Evolutionary conservation across 345 rosid genomes (phyloP).

Genomic region (Hibiscus tridactylites): DNA sequence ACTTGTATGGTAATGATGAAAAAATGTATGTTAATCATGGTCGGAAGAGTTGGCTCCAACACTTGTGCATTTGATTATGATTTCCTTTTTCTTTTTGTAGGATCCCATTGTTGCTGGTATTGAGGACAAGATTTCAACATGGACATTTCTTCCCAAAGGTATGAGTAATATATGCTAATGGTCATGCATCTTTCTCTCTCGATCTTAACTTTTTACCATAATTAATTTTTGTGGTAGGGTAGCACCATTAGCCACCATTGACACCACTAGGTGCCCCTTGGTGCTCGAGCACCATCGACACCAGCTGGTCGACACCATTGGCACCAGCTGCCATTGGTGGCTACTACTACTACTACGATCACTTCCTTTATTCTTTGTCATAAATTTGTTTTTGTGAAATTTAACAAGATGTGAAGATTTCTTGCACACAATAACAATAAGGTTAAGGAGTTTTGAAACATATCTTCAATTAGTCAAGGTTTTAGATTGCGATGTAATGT

Average conservation of each 20-base stretch:
- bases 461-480: not conserved
- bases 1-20: not conserved
- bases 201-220: not conserved
- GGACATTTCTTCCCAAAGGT: slow-evolving; percentile 99
- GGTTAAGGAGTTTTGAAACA: not conserved
- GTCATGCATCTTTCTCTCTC: not conserved
- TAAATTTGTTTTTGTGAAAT: not conserved
- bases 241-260: not conserved
- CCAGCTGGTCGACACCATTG: not conserved
- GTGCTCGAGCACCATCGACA: not conserved
- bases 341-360: not conserved
- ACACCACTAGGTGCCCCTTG: not conserved
- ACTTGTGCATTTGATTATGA: not conserved
- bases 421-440: not conserved
- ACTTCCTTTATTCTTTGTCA: not conserved
- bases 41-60: not conserved
- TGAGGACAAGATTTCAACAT: slow-evolving; percentile 85
- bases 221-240: not conserved
- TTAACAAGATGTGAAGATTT: not conserved
- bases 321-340: not conserved
- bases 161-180: not conserved
- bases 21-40: not conserved
- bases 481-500: not conserved
- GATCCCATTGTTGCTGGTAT: slow-evolving; percentile 84
- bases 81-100: slow-evolving; percentile 20